Evolutionary conservation across 129 eudicot species (phyloP), one percentile per base, ranked within the genome.

Genomic region (Mikania micrantha): DNA sequence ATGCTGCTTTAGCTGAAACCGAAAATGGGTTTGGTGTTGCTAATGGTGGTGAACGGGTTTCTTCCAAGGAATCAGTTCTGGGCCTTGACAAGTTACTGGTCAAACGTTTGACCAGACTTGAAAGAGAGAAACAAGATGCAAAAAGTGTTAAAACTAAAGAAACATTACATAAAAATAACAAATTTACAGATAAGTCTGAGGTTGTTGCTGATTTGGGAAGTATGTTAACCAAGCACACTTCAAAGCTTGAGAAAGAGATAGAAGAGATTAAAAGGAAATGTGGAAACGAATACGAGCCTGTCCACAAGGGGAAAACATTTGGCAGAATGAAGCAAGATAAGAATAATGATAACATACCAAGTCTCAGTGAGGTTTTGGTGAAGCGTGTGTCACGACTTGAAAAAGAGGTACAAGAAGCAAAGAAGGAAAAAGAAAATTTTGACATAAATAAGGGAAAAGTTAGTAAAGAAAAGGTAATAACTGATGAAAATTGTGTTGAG

Each of bases 41-140:
- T 28, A 44, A 58, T 8, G 24, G 69, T 69, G 77, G 72, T 24
- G 81, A 77, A 58, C 50, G 32, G 29, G 78, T 82, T 31, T 52
- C 73, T 63, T 71, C 61, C 17, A 82, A 80, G 3, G 71, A 66
- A 49, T 90, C 79, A 56, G 73, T 84, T 70, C 96, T 90, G 0
- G 77, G 91, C 35, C 86, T 92, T 20, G 98, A 86, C 78, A 88
- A 88, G 81, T 88, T 84, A 77, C 74, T 92, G 52, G 92, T 92
- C 28, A 92, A 88, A 77, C 88, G 81, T 21, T 35, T 92, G 77
- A 92, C 95, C 2, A 80, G 83, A 48, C 98, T 92, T 60, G 96
- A 92, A 77, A 86, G 74, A 57, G 96, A 92, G 68, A 83, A 85
- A 28, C 78, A 81, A 49, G 98, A 88, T 50, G 96, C 96, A 61